Evolutionary conservation across 1,284 basidiomycete genomes (phyloP).

Genomic region (Heterobasidion irregulare): DNA sequence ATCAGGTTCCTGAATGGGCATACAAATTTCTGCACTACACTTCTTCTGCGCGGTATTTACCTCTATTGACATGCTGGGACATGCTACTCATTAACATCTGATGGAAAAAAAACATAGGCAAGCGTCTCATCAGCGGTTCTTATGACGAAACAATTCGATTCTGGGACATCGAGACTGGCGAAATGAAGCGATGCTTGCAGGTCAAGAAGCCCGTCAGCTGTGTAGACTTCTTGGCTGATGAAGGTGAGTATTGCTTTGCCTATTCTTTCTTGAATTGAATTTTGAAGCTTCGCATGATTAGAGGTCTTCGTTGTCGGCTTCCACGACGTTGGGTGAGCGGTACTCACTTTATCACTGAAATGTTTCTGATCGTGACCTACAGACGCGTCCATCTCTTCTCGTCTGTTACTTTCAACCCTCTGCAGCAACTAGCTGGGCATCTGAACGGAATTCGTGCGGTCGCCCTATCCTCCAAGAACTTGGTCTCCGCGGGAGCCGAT

Average conservation of each 20-base stretch:
- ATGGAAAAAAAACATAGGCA: conserved; percentile 27
- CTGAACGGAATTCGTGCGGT: conserved; percentile 78
- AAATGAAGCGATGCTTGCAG: conserved; percentile 72
- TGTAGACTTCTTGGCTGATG: conserved; percentile 78
- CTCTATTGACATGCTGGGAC: background rate
- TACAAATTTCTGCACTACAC: conserved; percentile 81
- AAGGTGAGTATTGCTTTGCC: conserved; percentile 36
- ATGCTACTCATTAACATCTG: background rate
- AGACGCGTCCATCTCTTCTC: conserved; percentile 80
- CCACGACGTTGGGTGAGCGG: conserved; percentile 78
- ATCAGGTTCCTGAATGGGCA: conserved; percentile 78
- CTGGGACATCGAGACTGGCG: conserved; percentile 78
- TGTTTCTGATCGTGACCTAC: background rate
- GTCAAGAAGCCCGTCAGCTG: conserved; percentile 87
- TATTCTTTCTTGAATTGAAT: no score
- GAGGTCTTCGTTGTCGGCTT: conserved; percentile 89
- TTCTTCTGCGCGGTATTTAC: conserved; percentile 57
- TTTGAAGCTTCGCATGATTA: conserved; percentile 15
- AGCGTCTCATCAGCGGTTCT: conserved; percentile 78
- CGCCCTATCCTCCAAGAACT: conserved; percentile 75
- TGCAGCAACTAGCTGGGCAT: conserved; percentile 81
- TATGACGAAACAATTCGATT: conserved; percentile 89
- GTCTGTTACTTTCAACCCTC: conserved; percentile 68
- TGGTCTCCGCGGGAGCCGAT: conserved; percentile 84
- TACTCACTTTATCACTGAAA: background rate